Evolutionary conservation across 371 early-diverging fungal species (phyloP).

Genomic region (Mucor racemosus): DNA sequence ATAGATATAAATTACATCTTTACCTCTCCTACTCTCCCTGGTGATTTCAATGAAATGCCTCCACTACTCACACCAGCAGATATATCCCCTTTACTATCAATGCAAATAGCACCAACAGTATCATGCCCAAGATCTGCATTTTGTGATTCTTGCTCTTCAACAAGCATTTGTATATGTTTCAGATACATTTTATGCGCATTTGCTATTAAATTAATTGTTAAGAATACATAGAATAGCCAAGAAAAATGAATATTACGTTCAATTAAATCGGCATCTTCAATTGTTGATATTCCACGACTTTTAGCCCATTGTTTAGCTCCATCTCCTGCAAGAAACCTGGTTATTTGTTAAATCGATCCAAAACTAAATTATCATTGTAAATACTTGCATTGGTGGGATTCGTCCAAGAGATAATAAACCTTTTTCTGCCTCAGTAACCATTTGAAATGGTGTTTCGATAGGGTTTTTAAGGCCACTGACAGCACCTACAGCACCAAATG

Average conservation of each 20-base stretch:
- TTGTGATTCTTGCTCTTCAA: slow-evolving; percentile 12
- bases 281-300: slow-evolving; percentile 31
- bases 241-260: slow-evolving; percentile 24
- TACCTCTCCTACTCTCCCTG: slow-evolving; percentile 89
- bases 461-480: slow-evolving; percentile 74
- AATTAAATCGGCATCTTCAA: slow-evolving; percentile 28
- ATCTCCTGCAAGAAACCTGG: slow-evolving; percentile 63
- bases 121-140: slow-evolving; percentile 58
- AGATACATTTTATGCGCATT: slow-evolving; percentile 28
- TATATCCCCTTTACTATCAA: slow-evolving; percentile 70
- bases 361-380: neutral
- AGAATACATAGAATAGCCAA: neutral
- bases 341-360: neutral
- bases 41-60: slow-evolving; percentile 82
- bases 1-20: neutral
- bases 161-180: slow-evolving; percentile 29
- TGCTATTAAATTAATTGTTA: neutral
- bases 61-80: slow-evolving; percentile 87
- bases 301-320: slow-evolving; percentile 66
- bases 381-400: slow-evolving; percentile 70
- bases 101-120: slow-evolving; percentile 87
- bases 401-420: slow-evolving; percentile 65
- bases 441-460: slow-evolving; percentile 58
- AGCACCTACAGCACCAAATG: slow-evolving; percentile 83
- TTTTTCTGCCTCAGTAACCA: slow-evolving; percentile 47